Evolutionary conservation across 163 green algal species (phyloP).

Genomic region (Trebouxia gelatinosa): DNA sequence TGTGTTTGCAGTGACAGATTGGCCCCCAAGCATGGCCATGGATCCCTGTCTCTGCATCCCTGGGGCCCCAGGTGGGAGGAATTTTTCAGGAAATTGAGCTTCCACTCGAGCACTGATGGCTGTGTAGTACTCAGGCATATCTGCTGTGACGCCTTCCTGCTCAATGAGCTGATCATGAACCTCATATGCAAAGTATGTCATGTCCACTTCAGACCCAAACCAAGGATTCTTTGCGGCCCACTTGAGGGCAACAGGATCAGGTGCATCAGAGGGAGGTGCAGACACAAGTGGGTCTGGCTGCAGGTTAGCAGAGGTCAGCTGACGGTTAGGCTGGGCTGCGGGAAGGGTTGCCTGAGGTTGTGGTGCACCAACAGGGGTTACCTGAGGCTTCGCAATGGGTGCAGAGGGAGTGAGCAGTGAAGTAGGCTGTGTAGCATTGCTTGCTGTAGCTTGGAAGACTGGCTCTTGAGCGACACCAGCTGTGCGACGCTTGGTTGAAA

Average conservation of each 20-base stretch:
- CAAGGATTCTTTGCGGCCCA: constrained; percentile 25
- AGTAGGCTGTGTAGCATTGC: no score
- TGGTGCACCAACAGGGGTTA: no score
- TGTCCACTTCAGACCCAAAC: constrained; percentile 14
- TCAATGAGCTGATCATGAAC: constrained; percentile 26
- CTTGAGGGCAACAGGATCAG: constrained; percentile 12
- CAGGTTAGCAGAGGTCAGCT: not conserved
- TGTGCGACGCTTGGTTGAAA: no score
- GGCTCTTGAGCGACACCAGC: no score
- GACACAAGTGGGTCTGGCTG: no score
- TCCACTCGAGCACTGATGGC: constrained; percentile 21
- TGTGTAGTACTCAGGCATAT: constrained; percentile 27
- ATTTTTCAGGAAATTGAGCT: constrained; percentile 10
- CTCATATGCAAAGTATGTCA: constrained; percentile 28
- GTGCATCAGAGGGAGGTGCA: not conserved
- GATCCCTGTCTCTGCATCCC: not conserved
- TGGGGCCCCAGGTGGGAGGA: not conserved
- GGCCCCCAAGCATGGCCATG: not conserved
- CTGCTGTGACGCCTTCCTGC: constrained; percentile 11
- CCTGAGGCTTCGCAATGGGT: no score
- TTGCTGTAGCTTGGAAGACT: no score
- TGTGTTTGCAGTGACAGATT: not conserved
- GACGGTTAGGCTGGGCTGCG: no score
- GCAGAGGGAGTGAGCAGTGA: no score
- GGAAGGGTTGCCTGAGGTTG: not conserved